Evolutionary conservation across 2,329 filamentous ascomycete species (phyloP), one percentile per base, ranked within the genome.

Genomic region (Colletotrichum gloeosporioides): DNA sequence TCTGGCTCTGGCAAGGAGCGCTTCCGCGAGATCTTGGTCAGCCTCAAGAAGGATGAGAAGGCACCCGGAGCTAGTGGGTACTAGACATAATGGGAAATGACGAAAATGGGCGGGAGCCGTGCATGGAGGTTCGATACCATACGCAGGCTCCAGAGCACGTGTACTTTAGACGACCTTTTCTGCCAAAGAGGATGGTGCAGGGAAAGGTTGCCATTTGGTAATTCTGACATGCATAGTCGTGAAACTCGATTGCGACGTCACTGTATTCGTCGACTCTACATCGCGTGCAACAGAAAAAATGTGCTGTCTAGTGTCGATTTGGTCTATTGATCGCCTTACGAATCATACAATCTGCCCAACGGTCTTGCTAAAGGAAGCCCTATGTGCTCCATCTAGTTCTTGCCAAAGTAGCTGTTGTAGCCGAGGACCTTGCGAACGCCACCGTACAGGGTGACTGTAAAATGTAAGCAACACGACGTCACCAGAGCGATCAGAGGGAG

Each of bases 1-100:
- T 93, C 93, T 77, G 96, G 96, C 62, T 98, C 95, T 77, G 96
- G 96, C 81, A 99, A 99, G 91, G 95, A 98, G 85, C 95, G 96
- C 79, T 99, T 99, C 91, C 93, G 97, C 79, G 96, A 99, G 87
- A 83, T 99, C 83, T 88, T 99, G 81, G 86, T 96, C 80, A 96
- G 93, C 85, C 87, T 99, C 86, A 93, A 93, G 87, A 98, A 98
- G 89, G 97, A 99, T 80, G 94, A 98, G 87, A 98, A 98, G 86
- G 93, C 92, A 29, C 93, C 92, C 27, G 93, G 92, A 78, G 91
- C 92, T 71, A 90, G 89, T 77, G 92, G 92, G 75, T 91, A 92
- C 82, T 93, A 88, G 62, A 57, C 59, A 18, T 36, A 16, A 49
- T 31, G 25, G 73, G 31, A 3, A n/a, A 49, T 44, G 39, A 34